Percentiles rank a stretch among this genome's conserved stretches.
Conservation (phyloP, 108 stramenopile genomes). For the Skeletonema tropicum region DNA sequence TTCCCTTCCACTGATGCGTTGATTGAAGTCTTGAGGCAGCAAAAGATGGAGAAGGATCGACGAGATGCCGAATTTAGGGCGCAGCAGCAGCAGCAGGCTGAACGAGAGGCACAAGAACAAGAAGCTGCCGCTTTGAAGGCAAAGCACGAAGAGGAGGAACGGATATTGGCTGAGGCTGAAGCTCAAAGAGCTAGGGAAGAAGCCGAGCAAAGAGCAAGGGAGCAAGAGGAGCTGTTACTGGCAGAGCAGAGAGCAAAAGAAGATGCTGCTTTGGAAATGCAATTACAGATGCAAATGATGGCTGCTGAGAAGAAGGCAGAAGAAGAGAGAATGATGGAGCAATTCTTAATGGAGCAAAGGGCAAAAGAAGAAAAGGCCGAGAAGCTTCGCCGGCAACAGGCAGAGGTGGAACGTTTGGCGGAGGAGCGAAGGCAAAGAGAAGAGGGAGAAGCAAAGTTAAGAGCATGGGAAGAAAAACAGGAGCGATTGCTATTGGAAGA, state of each 20-base stretch:
- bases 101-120: neutral
- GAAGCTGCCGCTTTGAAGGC: neutral
- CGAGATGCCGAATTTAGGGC: neutral
- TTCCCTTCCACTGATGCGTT: neutral
- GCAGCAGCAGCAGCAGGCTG: neutral
- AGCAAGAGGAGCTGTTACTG: neutral
- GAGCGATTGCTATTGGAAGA: neutral
- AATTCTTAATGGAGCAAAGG: neutral
- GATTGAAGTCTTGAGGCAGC: neutral
- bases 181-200: neutral
- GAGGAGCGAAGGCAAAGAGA: neutral
- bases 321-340: neutral
- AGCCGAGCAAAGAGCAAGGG: neutral
- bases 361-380: neutral
- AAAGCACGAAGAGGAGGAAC: neutral
- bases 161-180: neutral
- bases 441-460: neutral
- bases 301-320: constrained; percentile 1
- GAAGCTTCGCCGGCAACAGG: neutral
- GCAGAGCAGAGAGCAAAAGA: neutral
- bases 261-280: neutral
- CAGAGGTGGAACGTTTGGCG: neutral
- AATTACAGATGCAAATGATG: neutral
- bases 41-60: constrained; percentile 5
- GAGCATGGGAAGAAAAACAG: neutral